Conservation (phyloP, 306 rosid species). For the Betula pendula region DNA sequence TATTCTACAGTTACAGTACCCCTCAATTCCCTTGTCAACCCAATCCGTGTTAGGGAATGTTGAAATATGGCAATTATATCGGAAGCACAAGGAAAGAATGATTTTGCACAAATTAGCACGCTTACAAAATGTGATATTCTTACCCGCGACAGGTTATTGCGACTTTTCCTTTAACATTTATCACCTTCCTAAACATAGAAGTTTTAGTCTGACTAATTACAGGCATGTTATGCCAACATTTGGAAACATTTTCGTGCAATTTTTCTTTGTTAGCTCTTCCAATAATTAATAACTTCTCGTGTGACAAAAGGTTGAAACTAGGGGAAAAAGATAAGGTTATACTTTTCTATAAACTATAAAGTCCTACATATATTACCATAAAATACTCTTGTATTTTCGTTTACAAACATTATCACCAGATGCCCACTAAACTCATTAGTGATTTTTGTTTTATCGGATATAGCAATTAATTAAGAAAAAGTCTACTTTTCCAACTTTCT, state of each 20-base stretch:
- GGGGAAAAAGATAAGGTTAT: background rate
- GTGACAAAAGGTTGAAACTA: too few relatives aligned
- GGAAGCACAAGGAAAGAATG: conserved; percentile 14
- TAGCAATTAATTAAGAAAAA: too few relatives aligned
- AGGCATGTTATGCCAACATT: background rate
- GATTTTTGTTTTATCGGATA: background rate
- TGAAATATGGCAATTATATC: conserved; percentile 13
- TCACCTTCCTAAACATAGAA: background rate
- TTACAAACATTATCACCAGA: background rate
- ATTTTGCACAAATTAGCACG: background rate
- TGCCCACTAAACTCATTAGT: background rate
- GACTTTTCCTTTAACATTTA: too few relatives aligned
- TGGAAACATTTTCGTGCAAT: background rate
- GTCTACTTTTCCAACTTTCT: too few relatives aligned
- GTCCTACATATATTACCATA: background rate
- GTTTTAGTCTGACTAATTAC: background rate
- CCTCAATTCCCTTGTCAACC: too few relatives aligned
- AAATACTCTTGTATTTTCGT: background rate
- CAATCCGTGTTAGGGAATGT: conserved; percentile 15
- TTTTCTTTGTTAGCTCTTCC: background rate
- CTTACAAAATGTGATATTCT: too few relatives aligned
- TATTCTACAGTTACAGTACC: too few relatives aligned
- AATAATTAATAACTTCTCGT: too few relatives aligned
- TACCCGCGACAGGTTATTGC: too few relatives aligned
- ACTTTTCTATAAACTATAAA: background rate